Evolutionary conservation across 208 protist species (phyloP).

Genomic region (Trichomonas vaginalis): DNA sequence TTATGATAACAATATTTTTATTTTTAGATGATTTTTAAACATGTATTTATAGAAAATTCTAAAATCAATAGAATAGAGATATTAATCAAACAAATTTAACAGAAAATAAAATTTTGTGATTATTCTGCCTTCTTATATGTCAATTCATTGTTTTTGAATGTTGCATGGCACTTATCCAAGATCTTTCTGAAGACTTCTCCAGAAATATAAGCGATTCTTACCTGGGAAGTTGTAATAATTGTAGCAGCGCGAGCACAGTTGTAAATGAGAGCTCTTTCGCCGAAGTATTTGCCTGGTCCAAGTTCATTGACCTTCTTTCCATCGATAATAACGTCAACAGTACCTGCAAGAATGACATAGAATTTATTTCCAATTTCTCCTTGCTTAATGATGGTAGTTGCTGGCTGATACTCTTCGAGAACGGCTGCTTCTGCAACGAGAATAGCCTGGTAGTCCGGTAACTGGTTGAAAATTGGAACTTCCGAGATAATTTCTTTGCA

Average conservation of each 20-base stretch:
- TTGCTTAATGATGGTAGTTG: constrained; percentile 43
- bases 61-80: no score
- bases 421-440: constrained; percentile 44
- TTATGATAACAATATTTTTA: no score
- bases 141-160: constrained; percentile 20
- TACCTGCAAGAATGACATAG: constrained; percentile 36
- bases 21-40: no score
- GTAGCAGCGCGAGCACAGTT: constrained; percentile 24
- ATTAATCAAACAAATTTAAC: no score
- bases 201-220: constrained; percentile 19
- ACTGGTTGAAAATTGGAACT: not conserved
- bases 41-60: no score
- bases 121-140: constrained; percentile 18
- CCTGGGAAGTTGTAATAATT: not conserved
- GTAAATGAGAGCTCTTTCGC: constrained; percentile 33
- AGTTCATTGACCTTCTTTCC: constrained; percentile 12
- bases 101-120: no score
- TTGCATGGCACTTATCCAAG: not conserved
- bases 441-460: constrained; percentile 15
- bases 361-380: constrained; percentile 49
- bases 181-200: not conserved
- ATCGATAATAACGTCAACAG: constrained; percentile 8
- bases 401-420: constrained; percentile 26
- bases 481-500: not conserved
- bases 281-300: constrained; percentile 29